Conservation (phyloP, 139 green algal genomes). For the Chlamydomonas sp. region DNA sequence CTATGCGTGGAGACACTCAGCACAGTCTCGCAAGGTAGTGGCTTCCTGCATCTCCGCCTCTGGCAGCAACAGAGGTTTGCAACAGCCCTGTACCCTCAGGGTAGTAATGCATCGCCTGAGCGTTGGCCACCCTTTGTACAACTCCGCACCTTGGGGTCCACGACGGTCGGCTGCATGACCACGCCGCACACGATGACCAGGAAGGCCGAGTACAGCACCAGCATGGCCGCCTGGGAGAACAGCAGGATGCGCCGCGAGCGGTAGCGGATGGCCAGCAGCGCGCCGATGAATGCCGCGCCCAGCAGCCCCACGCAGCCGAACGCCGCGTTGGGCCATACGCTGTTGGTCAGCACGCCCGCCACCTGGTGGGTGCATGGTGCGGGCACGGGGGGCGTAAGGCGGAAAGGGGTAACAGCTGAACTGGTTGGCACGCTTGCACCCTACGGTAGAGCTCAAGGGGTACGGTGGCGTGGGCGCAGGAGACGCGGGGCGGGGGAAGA, state of each 20-base stretch:
- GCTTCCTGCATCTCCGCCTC: too few species aligned
- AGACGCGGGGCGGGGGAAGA: too few species aligned
- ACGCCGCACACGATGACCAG: constrained; percentile 17
- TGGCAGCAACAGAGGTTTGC: too few species aligned
- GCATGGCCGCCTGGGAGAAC: constrained; percentile 6
- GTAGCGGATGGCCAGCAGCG: constrained; percentile 25
- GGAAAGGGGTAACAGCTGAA: too few species aligned
- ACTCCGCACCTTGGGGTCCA: constrained; percentile 29
- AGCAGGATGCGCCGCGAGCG: constrained; percentile 42
- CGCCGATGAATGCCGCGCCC: neutral
- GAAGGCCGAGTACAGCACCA: constrained; percentile 27
- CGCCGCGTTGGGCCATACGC: constrained; percentile 27
- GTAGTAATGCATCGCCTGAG: too few species aligned
- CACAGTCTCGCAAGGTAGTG: too few species aligned
- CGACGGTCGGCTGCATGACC: constrained; percentile 4
- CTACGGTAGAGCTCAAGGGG: too few species aligned
- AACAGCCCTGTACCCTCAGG: too few species aligned
- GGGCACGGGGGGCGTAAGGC: too few species aligned
- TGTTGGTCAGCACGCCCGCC: constrained; percentile 33
- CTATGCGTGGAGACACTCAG: too few species aligned
- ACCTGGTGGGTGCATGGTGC: neutral
- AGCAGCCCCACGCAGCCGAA: neutral
- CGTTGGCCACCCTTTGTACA: neutral
- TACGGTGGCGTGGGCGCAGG: too few species aligned
- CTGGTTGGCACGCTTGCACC: too few species aligned